These are phyloP conservation scores for Hypholoma sublateritium DNA, from an alignment of 768 basidiomycete genomes.

Conservation along the genomic window DNA sequence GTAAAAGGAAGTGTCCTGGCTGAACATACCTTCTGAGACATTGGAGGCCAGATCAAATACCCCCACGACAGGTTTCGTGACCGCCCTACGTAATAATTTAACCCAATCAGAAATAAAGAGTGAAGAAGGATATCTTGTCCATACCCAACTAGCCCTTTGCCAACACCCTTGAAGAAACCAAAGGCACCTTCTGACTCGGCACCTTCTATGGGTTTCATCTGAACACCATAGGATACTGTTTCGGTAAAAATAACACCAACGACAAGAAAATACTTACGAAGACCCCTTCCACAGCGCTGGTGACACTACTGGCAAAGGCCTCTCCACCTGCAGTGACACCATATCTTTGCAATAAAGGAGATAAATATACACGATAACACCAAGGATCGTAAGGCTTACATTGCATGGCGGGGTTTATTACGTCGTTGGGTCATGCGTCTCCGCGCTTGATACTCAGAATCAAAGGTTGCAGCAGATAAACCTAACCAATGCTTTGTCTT, in stretches of 20 bases:
- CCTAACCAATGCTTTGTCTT: constrained; percentile 42
- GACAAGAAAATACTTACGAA: constrained; percentile 47
- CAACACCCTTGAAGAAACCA: constrained; percentile 98
- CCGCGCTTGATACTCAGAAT: constrained; percentile 91
- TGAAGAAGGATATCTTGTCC: constrained; percentile 14
- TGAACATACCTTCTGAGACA: constrained; percentile 77
- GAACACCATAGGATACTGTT: background rate
- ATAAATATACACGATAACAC: background rate
- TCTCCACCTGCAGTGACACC: constrained; percentile 96
- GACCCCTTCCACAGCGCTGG: constrained; percentile 95
- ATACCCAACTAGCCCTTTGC: constrained; percentile 94
- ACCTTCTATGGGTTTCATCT: constrained; percentile 98
- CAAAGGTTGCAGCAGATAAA: constrained; percentile 94
- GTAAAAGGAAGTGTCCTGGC: background rate
- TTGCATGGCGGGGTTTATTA: constrained; percentile 94
- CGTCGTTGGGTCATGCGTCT: constrained; percentile 86
- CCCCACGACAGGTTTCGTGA: constrained; percentile 96
- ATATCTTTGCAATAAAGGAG: constrained; percentile 58
- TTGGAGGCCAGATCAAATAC: constrained; percentile 96
- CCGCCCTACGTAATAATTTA: constrained; percentile 49
- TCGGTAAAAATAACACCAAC: background rate
- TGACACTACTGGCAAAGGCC: constrained; percentile 90
- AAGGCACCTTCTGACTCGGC: constrained; percentile 92
- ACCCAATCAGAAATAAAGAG: background rate
- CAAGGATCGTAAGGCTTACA: constrained; percentile 47